Conservation (phyloP, 1,284 basidiomycete genomes). For the Rugiboletus extremiorientalis region DNA sequence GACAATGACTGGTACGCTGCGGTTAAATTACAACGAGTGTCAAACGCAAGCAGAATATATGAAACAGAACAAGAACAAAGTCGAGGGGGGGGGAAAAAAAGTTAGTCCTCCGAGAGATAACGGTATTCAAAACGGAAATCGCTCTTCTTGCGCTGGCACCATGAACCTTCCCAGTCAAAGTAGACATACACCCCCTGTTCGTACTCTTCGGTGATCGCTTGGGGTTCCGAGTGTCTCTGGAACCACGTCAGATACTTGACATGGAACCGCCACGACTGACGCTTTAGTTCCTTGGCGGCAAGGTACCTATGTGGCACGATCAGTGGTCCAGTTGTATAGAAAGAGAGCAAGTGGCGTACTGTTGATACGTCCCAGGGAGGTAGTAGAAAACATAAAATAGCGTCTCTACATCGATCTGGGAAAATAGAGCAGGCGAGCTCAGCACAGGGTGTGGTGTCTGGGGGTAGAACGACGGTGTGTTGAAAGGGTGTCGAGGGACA, state of each 20-base stretch:
- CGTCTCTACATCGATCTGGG: slow-evolving; percentile 95
- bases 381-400: slow-evolving; percentile 99
- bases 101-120: slow-evolving; percentile 84
- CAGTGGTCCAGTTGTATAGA: slow-evolving; percentile 5
- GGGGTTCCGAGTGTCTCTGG: slow-evolving; percentile 98
- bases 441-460: slow-evolving; percentile 84
- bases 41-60: slow-evolving; percentile 9
- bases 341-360: slow-evolving; percentile 51
- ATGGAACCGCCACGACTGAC: slow-evolving; percentile 99
- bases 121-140: slow-evolving; percentile 97
- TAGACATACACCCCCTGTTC: slow-evolving; percentile 98
- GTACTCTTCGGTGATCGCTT: slow-evolving; percentile 98
- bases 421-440: slow-evolving; percentile 85
- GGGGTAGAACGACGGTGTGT: slow-evolving; percentile 94
- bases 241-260: slow-evolving; percentile 99
- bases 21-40: slow-evolving; percentile 30
- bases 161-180: slow-evolving; percentile 96
- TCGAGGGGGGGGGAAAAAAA: neutral
- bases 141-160: slow-evolving; percentile 98
- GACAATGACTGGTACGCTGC: slow-evolving; percentile 16
- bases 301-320: slow-evolving; percentile 63
- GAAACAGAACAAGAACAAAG: neutral
- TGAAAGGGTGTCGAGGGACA: slow-evolving; percentile 90
- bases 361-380: slow-evolving; percentile 95
- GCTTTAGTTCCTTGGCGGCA: slow-evolving; percentile 95